These are phyloP conservation scores for Erodium moschatum DNA, from an alignment of 441 rosid species.

Conservation along the genomic window DNA sequence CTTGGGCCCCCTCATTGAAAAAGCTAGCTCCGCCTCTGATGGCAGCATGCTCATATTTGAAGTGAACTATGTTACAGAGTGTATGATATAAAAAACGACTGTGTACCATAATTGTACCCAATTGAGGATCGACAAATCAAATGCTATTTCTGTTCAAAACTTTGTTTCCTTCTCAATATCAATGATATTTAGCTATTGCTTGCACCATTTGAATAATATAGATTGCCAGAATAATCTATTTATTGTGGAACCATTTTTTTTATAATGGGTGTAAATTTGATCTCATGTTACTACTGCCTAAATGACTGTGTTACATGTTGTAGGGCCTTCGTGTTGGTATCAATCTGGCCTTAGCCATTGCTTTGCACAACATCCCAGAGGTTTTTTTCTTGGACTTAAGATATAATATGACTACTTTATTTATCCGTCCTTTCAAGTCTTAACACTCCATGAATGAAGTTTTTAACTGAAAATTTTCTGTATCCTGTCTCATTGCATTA, in stretches of 20 bases:
- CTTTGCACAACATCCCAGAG: conserved; percentile 98
- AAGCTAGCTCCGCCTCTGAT: no score
- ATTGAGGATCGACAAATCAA: not conserved
- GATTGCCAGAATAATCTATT: not conserved
- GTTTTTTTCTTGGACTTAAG: conserved; percentile 33
- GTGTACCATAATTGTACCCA: not conserved
- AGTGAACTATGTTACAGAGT: not conserved
- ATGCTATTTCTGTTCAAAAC: not conserved
- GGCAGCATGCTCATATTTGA: not conserved
- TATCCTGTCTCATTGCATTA: not conserved
- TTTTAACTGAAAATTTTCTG: not conserved
- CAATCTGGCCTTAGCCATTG: conserved; percentile 93
- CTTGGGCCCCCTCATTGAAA: no score
- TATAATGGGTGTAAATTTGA: not conserved
- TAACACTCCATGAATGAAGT: not conserved
- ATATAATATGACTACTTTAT: conserved; percentile 9
- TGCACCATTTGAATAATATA: not conserved
- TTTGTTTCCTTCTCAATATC: not conserved
- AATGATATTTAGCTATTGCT: not conserved
- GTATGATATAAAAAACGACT: not conserved
- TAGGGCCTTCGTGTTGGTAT: conserved; percentile 94
- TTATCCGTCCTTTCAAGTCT: conserved; percentile 4
- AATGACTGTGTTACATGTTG: conserved; percentile 16
- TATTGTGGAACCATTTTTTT: not conserved
- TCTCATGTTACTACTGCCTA: not conserved